Evolutionary conservation across 2,329 filamentous ascomycete genomes (phyloP), one percentile per base, ranked within the genome.

Genomic region (Westerdykella aurantiaca): DNA sequence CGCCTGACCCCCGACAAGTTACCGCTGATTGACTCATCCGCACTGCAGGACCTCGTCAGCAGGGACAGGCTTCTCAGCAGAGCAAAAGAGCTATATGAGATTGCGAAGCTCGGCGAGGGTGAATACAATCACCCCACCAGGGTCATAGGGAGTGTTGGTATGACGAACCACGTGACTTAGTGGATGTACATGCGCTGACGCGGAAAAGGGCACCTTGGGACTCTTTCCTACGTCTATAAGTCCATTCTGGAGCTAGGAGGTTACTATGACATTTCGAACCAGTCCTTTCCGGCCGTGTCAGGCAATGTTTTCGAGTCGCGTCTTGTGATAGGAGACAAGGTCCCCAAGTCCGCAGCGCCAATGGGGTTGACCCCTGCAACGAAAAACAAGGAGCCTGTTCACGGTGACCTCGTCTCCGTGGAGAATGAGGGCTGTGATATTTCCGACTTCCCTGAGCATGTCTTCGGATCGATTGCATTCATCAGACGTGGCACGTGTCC

Each of bases 401-500:
- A 63, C 37, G 64, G 64, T 2, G 53, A 61, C 29, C 43, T 68
- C 6, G 56, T 67, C 6, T 50, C 64, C 22, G 60, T 67, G 9
- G 50, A 58, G 1, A 64, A 67, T 31, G 59, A 62, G 41, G 59
- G 62, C 21, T 63, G 67, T 45, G 49, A 62, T 42, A 46, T 48
- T 10, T 58, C 56, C 5, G 85, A 90, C 66, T 90, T 80, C 57
- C 79, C 85, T 1, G 60, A 73, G 4, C 67, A 71, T 0, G 72
- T 84, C 10, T 64, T 71, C 13, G 84, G 81, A 35, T 80, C 80
- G 47, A 83, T 94, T 47, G 86, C 84, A 5, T 74, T 93, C 37
- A 76, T 93, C 54, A 74, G 76, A 39, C 82, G 88, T 44, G 88
- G 88, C 44, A 74, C 71, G 1, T 93, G 87, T 58, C 56, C 80